Conservation (phyloP, 2,329 filamentous ascomycete genomes). For the Penicillium nordicum region DNA sequence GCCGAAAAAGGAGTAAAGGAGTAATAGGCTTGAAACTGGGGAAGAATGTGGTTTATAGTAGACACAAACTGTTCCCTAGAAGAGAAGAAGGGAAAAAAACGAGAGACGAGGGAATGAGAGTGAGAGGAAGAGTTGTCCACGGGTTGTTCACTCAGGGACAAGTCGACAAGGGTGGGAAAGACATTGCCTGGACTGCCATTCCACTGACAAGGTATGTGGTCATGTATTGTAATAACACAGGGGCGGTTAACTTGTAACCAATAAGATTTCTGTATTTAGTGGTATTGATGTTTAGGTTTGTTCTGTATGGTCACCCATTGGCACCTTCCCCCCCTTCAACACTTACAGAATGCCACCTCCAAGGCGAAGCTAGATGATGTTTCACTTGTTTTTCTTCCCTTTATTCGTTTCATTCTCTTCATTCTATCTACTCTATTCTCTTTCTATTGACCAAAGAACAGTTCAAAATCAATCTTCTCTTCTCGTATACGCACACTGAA, state of each 20-base stretch:
- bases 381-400: neutral
- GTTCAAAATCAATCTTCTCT: neutral
- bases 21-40: neutral
- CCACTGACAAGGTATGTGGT: slow-evolving; percentile 5
- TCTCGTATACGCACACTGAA: slow-evolving; percentile 5
- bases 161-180: slow-evolving; percentile 6
- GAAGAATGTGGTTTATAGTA: neutral
- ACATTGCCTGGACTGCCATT: neutral
- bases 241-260: neutral
- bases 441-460: no score
- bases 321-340: neutral
- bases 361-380: neutral
- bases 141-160: slow-evolving; percentile 12
- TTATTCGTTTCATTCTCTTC: neutral
- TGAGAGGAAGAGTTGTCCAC: neutral
- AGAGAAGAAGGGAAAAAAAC: neutral
- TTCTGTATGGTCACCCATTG: neutral
- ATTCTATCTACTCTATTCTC: neutral
- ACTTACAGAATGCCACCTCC: neutral
- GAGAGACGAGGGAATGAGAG: slow-evolving; percentile 5
- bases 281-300: slow-evolving; percentile 1
- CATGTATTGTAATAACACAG: slow-evolving; percentile 3
- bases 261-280: neutral
- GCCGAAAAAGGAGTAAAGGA: slow-evolving; percentile 18
- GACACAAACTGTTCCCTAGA: neutral